Evolutionary conservation across 2,329 filamentous ascomycete species (phyloP).

Genomic region (Tetracladium maxilliforme): DNA sequence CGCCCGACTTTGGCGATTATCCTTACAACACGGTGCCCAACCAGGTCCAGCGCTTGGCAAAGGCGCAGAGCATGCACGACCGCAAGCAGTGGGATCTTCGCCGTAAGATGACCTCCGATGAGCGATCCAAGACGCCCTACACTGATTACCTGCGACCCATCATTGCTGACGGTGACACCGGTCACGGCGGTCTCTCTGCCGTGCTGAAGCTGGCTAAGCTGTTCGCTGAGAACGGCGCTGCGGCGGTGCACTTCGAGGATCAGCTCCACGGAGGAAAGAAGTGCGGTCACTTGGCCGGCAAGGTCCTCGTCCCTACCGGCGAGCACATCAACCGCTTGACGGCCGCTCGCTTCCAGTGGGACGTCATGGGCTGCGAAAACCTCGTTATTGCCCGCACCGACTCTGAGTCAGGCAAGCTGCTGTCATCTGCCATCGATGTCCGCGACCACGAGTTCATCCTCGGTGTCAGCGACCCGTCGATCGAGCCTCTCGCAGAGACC

Average conservation of each 20-base stretch:
- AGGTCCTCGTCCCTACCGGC: conserved; percentile 82
- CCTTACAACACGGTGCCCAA: conserved; percentile 98
- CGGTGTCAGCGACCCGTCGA: conserved; percentile 60
- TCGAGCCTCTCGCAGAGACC: conserved; percentile 72
- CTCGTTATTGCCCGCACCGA: conserved; percentile 90
- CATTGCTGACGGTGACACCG: conserved; percentile 90
- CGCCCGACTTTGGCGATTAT: conserved; percentile 95
- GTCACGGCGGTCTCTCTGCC: conserved; percentile 81
- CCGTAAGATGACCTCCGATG: conserved; percentile 58
- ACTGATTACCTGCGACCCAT: conserved; percentile 89
- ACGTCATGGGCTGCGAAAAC: conserved; percentile 93
- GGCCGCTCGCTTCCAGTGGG: conserved; percentile 92
- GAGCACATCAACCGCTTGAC: conserved; percentile 95
- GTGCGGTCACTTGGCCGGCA: conserved; percentile 91
- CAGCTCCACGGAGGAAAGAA: conserved; percentile 98
- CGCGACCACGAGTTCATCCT: conserved; percentile 96
- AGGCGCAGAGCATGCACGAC: conserved; percentile 94
- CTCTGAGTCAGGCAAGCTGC: conserved; percentile 80
- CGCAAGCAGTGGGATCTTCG: conserved; percentile 85
- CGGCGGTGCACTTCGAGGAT: conserved; percentile 94
- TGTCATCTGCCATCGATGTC: conserved; percentile 83
- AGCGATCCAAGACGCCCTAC: conserved; percentile 67
- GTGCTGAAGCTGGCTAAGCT: conserved; percentile 94
- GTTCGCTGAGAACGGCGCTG: conserved; percentile 93
- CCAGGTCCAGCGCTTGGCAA: conserved; percentile 90